phyloP scores from a whole-genome alignment of 1,284 basidiomycete species.

The Cerrena zonata region DNA sequence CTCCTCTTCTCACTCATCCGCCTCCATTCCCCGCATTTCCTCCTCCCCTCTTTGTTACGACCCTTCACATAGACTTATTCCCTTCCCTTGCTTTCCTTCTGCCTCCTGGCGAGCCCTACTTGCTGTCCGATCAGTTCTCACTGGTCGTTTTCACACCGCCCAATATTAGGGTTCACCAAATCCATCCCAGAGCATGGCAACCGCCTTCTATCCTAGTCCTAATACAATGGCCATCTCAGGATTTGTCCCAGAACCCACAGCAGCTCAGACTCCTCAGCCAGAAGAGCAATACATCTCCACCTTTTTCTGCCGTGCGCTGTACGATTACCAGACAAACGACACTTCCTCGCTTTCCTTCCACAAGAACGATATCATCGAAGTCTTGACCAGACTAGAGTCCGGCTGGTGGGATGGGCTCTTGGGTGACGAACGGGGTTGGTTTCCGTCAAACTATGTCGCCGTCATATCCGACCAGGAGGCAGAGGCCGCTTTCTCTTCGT shows the following conservation, averaged over 20 bases:
- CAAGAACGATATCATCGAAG: slow-evolving; percentile 88
- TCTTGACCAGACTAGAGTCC: slow-evolving; percentile 83
- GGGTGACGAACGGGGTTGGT: slow-evolving; percentile 89
- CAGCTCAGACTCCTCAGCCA: slow-evolving; percentile 14
- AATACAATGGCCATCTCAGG: not conserved
- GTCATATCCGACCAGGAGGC: slow-evolving; percentile 77
- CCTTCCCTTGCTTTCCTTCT: not conserved
- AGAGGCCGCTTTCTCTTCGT: slow-evolving; percentile 55
- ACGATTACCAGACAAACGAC: slow-evolving; percentile 88
- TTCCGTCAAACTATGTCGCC: slow-evolving; percentile 92
- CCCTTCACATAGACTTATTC: not conserved
- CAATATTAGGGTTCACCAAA: slow-evolving; percentile 1
- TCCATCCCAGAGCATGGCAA: slow-evolving; percentile 3
- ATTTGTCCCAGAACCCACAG: slow-evolving; percentile 9
- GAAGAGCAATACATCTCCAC: slow-evolving; percentile 60
- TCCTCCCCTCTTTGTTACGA: not conserved
- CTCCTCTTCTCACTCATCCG: not conserved
- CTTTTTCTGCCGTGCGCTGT: slow-evolving; percentile 87
- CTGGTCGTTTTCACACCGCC: not conserved
- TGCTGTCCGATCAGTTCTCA: not conserved
- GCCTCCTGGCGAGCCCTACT: not conserved
- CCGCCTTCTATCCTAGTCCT: not conserved
- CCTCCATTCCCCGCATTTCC: not conserved
- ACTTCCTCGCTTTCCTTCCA: slow-evolving; percentile 83
- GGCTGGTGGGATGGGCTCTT: slow-evolving; percentile 99